Percentiles rank a stretch among this genome's conserved stretches.
Evolutionary conservation across 257 asterid genomes (phyloP).

Genomic region (Plantago ovata): DNA sequence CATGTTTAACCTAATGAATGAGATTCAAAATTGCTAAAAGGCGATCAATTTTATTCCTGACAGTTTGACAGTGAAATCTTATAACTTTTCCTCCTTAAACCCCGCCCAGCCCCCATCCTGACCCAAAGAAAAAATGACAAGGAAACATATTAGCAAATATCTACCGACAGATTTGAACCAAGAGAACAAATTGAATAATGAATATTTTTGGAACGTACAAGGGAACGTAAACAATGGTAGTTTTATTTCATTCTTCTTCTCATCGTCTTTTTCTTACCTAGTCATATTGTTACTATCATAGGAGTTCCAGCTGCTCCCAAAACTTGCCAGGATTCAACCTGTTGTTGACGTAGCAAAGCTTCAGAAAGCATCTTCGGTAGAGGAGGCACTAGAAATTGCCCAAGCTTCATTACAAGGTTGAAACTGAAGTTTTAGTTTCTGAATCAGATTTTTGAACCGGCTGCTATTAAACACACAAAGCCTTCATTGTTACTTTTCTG

Average conservation of each 20-base stretch:
- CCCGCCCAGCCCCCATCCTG: too few relatives aligned
- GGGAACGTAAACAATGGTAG: neutral
- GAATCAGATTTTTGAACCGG: constrained; percentile 1
- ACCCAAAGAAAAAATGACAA: too few relatives aligned
- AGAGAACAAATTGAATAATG: neutral
- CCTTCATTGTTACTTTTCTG: too few relatives aligned
- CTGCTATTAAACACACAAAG: neutral
- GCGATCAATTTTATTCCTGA: neutral
- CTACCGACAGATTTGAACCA: too few relatives aligned
- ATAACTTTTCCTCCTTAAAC: too few relatives aligned
- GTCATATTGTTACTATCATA: constrained; percentile 12
- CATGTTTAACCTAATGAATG: neutral
- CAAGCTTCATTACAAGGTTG: constrained; percentile 44
- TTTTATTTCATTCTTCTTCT: neutral
- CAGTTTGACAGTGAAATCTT: too few relatives aligned
- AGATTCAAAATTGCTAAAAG: constrained; percentile 4
- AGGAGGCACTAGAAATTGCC: constrained; percentile 78
- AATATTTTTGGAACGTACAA: neutral
- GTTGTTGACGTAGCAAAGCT: constrained; percentile 61
- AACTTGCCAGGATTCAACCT: constrained; percentile 83
- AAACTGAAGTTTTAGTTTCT: constrained; percentile 29
- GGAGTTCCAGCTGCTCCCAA: constrained; percentile 90
- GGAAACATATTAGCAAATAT: too few relatives aligned
- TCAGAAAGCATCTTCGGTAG: constrained; percentile 75
- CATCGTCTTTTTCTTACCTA: neutral